These are phyloP conservation scores for Russula sp. DNA, from an alignment of 768 basidiomycete species.

Conservation along the genomic window DNA sequence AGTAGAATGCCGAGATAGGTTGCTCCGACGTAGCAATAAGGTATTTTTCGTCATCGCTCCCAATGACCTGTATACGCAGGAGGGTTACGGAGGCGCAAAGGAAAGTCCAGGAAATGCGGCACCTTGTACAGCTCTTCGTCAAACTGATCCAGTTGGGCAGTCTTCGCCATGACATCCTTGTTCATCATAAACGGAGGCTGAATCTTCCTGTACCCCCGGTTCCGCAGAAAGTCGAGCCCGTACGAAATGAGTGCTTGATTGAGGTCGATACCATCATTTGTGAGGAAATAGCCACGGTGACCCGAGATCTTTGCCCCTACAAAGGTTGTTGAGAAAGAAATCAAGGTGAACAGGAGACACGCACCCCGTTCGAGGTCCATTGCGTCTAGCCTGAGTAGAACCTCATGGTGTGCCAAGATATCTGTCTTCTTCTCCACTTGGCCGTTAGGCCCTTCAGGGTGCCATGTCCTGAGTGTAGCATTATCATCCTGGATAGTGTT, in stretches of 20 bases:
- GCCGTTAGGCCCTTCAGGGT: constrained; percentile 68
- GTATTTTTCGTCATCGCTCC: constrained; percentile 92
- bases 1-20: constrained; percentile 93
- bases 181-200: constrained; percentile 99
- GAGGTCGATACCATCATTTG: constrained; percentile 91
- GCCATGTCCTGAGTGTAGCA: constrained; percentile 71
- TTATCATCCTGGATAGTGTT: constrained; percentile 77
- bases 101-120: constrained; percentile 10
- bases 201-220: constrained; percentile 82
- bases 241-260: constrained; percentile 96
- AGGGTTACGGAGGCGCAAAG: not conserved
- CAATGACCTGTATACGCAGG: constrained; percentile 58
- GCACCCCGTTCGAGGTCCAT: constrained; percentile 96
- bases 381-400: constrained; percentile 85
- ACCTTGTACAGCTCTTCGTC: constrained; percentile 99
- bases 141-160: constrained; percentile 96
- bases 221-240: constrained; percentile 87
- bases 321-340: constrained; percentile 1
- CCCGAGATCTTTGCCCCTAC: constrained; percentile 87
- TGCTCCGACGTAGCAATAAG: constrained; percentile 99
- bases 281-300: constrained; percentile 95
- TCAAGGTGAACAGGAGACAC: not conserved
- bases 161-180: constrained; percentile 95
- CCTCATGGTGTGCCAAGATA: constrained; percentile 97
- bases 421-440: constrained; percentile 66